A percentile compares a stretch with the other conserved stretches of the same genome.
phyloP scores from a whole-genome alignment of 495 filamentous ascomycete genomes.

The Aspergillus mulundensis region DNA sequence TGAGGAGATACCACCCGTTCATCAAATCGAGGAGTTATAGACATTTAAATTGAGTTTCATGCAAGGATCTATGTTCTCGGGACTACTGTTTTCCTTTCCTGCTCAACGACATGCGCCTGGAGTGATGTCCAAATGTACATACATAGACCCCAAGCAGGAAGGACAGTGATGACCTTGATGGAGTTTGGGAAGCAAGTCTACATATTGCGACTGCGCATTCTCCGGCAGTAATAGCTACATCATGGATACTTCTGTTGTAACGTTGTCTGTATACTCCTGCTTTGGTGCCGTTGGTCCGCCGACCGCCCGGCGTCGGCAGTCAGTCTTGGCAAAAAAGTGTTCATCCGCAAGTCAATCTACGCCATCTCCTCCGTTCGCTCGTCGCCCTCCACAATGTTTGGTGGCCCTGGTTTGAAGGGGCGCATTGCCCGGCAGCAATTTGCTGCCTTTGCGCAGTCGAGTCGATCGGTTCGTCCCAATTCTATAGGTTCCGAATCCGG shows the following conservation, averaged over 20 bases:
- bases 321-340: constrained; percentile 12
- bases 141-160: constrained; percentile 26
- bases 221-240: not conserved
- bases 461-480: constrained; percentile 30
- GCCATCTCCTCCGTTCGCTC: constrained; percentile 11
- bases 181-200: constrained; percentile 28
- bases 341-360: constrained; percentile 11
- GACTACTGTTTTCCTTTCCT: not conserved
- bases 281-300: not conserved
- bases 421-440: constrained; percentile 34
- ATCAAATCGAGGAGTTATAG: constrained; percentile 4
- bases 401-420: constrained; percentile 33
- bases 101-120: constrained; percentile 10
- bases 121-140: constrained; percentile 28
- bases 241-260: not conserved
- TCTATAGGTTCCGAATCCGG: not conserved
- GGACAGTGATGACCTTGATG: constrained; percentile 18
- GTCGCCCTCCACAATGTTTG: constrained; percentile 32
- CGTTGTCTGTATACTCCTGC: not conserved
- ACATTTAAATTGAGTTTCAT: constrained; percentile 2
- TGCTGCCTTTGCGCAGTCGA: constrained; percentile 28
- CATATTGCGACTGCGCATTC: not conserved
- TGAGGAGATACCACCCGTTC: constrained; percentile 26
- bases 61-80: not conserved
- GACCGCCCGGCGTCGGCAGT: constrained; percentile 5